Base-by-base conservation (phyloP, 345 rosid species). In the Fremontodendron californicum region DNA sequence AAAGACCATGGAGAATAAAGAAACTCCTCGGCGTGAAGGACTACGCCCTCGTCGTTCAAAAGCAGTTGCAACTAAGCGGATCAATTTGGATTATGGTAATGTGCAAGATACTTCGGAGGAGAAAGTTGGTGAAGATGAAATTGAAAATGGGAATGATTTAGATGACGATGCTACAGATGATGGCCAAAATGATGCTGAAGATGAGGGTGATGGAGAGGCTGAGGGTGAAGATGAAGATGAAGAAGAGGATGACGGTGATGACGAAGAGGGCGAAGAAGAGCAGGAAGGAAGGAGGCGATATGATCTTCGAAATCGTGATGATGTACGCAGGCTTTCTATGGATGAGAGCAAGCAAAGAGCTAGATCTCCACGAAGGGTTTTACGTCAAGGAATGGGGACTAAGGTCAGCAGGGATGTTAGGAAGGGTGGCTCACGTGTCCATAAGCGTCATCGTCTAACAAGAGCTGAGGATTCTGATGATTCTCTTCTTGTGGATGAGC, bases 401-500 rank as follows among this genome's bases (percentile, higher is more conserved):
- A 92, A 92, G 85, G 90, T 84, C 78, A 87, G 88, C 64, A 89
- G 98, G 87, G 96, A 96, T 87, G 90, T 84, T 40, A 91, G 98
- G 84, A 92, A 89, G 86, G 92, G 98, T 78, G 97, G 98, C 76
- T 90, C 99, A 77, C 88, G 98, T 77, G 96, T 84, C 80, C 98
- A 91, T 89, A 96, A 92, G 83, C 93, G 93, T 77, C 99, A 92
- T 80, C 94, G 91, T 74, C 75, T 85, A 33, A 69, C 90, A 58
- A 89, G 98, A 85, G 88, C 88, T 78, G 99, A 93, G 71, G 99
- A 96, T 82, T 96, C 99, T 79, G 99, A 96, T 85, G 99, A 96
- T 88, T 96, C 99, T 63, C 94, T 96, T 82, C 97, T 96, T 72
- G 99, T 96, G 80, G 99, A 96, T 88, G 99, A 96, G 87, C 84